A percentile compares a stretch with the other conserved stretches of the same genome.
phyloP scores from a whole-genome alignment of 75 land plant genomes.

The Adiantum capillusveneris region DNA sequence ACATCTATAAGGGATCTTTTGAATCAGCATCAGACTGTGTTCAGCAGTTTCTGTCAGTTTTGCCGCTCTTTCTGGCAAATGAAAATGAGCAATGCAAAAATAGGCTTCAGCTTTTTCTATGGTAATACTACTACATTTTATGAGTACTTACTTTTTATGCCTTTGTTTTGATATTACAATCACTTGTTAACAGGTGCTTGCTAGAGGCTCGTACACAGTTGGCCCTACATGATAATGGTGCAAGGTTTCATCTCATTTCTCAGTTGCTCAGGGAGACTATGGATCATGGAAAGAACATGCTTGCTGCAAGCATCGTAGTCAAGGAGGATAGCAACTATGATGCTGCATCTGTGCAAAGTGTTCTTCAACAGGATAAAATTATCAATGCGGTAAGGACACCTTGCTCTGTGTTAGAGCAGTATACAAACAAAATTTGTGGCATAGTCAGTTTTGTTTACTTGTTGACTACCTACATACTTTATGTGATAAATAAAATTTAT shows the following conservation, averaged over 20 bases:
- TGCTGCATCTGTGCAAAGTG: conserved; percentile 43
- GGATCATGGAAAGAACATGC: conserved; percentile 69
- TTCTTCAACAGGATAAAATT: conserved; percentile 80
- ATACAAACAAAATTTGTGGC: no score
- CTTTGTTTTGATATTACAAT: no score
- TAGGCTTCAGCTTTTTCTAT: conserved; percentile 79
- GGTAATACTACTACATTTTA: conserved; percentile 35
- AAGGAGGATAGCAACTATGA: conserved; percentile 52
- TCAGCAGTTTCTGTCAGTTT: conserved; percentile 73
- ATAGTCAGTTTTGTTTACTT: no score
- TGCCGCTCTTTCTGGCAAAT: conserved; percentile 54
- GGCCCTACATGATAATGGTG: conserved; percentile 66
- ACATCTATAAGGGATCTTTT: conserved; percentile 60
- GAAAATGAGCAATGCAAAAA: conserved; percentile 87
- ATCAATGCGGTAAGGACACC: conserved; percentile 63
- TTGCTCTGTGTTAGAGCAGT: no score
- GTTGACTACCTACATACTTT: no score
- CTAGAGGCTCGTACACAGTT: conserved; percentile 58
- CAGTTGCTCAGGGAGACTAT: conserved; percentile 81
- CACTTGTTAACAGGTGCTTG: conserved; percentile 50
- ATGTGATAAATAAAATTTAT: no score
- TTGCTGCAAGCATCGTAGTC: conserved; percentile 52
- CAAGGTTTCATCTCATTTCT: conserved; percentile 82
- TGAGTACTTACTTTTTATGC: no score
- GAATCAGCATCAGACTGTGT: conserved; percentile 71